These are phyloP conservation scores for Zelonia costaricensis DNA, from an alignment of 208 protist species.

Conservation along the genomic window DNA sequence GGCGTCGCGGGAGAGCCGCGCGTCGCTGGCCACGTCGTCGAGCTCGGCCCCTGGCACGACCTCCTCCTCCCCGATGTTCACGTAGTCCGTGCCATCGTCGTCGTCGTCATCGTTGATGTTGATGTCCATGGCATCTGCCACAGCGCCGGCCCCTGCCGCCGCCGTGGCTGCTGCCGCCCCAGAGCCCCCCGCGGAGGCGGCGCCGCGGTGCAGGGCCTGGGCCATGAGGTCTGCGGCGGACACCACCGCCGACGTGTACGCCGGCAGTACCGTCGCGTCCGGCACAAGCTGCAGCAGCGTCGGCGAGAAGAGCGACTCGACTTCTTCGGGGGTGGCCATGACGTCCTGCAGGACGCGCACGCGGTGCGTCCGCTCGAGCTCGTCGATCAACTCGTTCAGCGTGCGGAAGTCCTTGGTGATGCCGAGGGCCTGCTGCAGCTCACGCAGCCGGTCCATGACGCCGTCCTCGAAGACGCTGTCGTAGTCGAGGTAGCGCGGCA, in stretches of 20 bases:
- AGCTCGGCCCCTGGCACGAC: slow-evolving; percentile 45
- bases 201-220: slow-evolving; percentile 53
- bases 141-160: too few species aligned
- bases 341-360: slow-evolving; percentile 78
- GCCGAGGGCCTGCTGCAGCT: slow-evolving; percentile 59
- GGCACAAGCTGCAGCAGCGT: slow-evolving; percentile 85
- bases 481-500: slow-evolving; percentile 80
- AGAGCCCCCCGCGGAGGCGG: slow-evolving; percentile 1
- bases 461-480: slow-evolving; percentile 69
- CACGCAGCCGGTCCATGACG: slow-evolving; percentile 66
- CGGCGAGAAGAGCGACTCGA: slow-evolving; percentile 77
- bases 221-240: slow-evolving; percentile 68
- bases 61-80: slow-evolving; percentile 45
- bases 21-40: slow-evolving; percentile 53
- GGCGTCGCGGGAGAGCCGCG: slow-evolving; percentile 34
- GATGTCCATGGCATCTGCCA: too few species aligned
- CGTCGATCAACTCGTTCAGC: slow-evolving; percentile 71
- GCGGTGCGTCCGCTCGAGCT: slow-evolving; percentile 48
- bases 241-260: slow-evolving; percentile 65
- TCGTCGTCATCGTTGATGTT: slow-evolving; percentile 36
- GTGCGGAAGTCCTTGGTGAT: slow-evolving; percentile 74
- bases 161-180: too few species aligned
- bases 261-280: slow-evolving; percentile 74
- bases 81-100: slow-evolving; percentile 33
- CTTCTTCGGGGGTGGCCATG: slow-evolving; percentile 64